Evolutionary conservation across 2,329 filamentous ascomycete species (phyloP).

Genomic region (Beauveria sp.): DNA sequence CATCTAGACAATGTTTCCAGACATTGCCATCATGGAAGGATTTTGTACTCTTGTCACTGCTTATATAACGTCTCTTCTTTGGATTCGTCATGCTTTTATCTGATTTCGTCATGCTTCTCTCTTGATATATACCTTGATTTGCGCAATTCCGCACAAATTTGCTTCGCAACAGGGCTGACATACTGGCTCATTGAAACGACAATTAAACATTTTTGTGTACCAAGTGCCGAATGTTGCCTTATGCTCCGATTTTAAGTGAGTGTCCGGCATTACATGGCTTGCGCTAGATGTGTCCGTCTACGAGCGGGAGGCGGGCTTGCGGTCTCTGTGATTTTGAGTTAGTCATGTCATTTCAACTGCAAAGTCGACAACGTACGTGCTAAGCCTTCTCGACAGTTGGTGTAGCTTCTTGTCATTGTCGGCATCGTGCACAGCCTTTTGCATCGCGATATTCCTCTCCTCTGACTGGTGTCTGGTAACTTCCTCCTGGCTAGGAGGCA

Average conservation of each 20-base stretch:
- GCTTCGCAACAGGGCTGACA: background rate
- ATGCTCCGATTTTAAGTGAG: background rate
- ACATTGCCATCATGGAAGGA: background rate
- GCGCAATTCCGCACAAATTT: background rate
- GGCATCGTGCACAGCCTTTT: slow-evolving; percentile 79
- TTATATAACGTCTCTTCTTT: background rate
- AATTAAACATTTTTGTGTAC: background rate
- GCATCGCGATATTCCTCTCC: slow-evolving; percentile 72
- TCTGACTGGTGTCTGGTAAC: slow-evolving; percentile 76
- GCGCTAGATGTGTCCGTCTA: background rate
- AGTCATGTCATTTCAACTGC: background rate
- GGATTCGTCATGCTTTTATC: background rate
- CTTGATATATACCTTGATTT: background rate
- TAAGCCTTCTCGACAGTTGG: slow-evolving; percentile 81
- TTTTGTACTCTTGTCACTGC: background rate
- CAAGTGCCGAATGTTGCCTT: background rate
- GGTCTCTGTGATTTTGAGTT: background rate
- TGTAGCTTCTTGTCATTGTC: slow-evolving; percentile 87
- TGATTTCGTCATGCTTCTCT: background rate
- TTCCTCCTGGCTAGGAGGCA: slow-evolving; percentile 89
- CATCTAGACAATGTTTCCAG: background rate
- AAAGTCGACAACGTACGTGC: slow-evolving; percentile 65
- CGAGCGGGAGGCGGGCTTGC: slow-evolving; percentile 3
- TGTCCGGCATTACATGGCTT: background rate
- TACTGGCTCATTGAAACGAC: background rate